Evolutionary conservation across 2,329 filamentous ascomycete species (phyloP).

Genomic region (Purpureocillium lavendulum): DNA sequence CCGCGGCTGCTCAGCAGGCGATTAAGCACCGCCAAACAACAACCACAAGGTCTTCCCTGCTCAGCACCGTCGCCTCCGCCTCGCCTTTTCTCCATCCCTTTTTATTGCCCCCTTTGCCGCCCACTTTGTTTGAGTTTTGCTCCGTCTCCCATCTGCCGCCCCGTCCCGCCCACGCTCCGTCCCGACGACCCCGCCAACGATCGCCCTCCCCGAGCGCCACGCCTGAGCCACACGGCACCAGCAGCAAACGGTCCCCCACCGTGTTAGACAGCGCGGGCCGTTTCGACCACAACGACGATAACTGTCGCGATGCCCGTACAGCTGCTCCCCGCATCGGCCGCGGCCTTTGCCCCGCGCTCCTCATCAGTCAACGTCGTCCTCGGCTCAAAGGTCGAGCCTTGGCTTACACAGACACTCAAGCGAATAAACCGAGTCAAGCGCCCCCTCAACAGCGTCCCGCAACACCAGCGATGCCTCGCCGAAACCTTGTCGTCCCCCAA

Average conservation of each 20-base stretch:
- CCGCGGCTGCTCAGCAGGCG: conserved; percentile 52
- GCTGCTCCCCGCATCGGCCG: conserved; percentile 88
- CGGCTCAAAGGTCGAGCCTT: conserved; percentile 84
- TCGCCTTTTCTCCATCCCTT: conserved; percentile 29
- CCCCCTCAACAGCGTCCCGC: conserved; percentile 90
- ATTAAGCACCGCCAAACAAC: conserved; percentile 17
- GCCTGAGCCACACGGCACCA: too few species aligned
- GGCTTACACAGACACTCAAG: conserved; percentile 95
- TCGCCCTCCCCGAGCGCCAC: background rate
- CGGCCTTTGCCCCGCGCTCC: conserved; percentile 84
- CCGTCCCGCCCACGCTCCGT: conserved; percentile 3
- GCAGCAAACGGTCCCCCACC: too few species aligned
- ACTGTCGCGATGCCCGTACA: conserved; percentile 57
- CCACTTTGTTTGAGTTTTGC: conserved; percentile 28
- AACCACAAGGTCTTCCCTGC: conserved; percentile 21
- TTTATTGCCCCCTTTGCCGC: conserved; percentile 14
- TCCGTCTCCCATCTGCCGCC: conserved; percentile 10
- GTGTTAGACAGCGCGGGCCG: too few species aligned
- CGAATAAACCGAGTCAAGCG: conserved; percentile 95
- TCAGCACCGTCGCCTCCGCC: conserved; percentile 43
- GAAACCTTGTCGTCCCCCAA: conserved; percentile 84
- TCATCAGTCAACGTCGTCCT: conserved; percentile 93
- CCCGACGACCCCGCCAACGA: background rate
- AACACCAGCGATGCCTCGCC: conserved; percentile 91
- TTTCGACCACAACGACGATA: background rate